Conservation (phyloP, 805 yeast species). For the Wickerhamiella occidentalis region DNA sequence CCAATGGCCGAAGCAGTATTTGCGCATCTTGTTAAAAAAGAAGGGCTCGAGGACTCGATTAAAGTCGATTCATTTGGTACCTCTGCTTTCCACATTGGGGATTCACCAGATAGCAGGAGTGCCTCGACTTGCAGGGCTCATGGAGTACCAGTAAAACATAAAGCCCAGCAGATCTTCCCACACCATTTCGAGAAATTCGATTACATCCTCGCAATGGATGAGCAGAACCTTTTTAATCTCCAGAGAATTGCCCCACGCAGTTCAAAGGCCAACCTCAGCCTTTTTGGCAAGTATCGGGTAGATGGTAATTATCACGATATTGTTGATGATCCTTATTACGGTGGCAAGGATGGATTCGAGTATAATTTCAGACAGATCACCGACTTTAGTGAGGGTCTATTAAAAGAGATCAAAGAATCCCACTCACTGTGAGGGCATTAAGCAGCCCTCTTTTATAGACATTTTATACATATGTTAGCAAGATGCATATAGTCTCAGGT, state of each 20-base stretch:
- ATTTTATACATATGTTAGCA: too few relatives aligned
- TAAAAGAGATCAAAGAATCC: slow-evolving; percentile 28
- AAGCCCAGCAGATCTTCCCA: slow-evolving; percentile 69
- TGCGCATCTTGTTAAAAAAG: slow-evolving; percentile 44
- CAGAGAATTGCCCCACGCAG: slow-evolving; percentile 38
- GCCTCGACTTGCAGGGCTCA: slow-evolving; percentile 53
- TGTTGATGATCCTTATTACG: slow-evolving; percentile 88
- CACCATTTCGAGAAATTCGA: slow-evolving; percentile 46
- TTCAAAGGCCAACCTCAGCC: slow-evolving; percentile 37
- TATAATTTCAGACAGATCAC: slow-evolving; percentile 59
- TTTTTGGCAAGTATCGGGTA: slow-evolving; percentile 76
- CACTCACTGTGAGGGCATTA: too few relatives aligned
- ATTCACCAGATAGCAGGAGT: slow-evolving; percentile 67
- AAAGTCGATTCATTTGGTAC: slow-evolving; percentile 76
- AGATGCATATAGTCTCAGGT: not conserved
- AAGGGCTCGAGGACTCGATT: slow-evolving; percentile 37
- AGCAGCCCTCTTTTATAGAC: too few relatives aligned
- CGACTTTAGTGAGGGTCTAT: slow-evolving; percentile 63
- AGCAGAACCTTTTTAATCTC: slow-evolving; percentile 29
- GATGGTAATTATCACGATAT: slow-evolving; percentile 39
- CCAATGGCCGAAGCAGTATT: slow-evolving; percentile 98
- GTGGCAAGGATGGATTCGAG: slow-evolving; percentile 75
- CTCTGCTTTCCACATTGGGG: slow-evolving; percentile 73
- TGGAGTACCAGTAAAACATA: slow-evolving; percentile 62
- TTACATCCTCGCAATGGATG: slow-evolving; percentile 49